Evolutionary conservation across 2,329 filamentous ascomycete species (phyloP).

Genomic region (Trichoderma pleuroti): DNA sequence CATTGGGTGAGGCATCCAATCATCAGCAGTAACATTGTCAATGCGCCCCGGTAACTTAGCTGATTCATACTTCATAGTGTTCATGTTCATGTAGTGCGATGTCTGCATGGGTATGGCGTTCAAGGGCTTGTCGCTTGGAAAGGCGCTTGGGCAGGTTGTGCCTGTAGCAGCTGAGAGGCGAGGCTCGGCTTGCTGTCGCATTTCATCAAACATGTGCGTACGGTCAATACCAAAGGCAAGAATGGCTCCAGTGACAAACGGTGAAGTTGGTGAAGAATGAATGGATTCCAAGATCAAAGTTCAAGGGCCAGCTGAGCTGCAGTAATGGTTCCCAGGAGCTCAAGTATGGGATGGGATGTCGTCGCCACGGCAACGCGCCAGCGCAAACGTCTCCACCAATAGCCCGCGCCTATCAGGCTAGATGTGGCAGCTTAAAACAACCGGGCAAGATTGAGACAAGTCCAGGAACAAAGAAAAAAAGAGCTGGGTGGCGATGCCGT

Average conservation of each 20-base stretch:
- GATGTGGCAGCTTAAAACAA: not conserved
- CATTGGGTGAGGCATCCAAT: slow-evolving; percentile 38
- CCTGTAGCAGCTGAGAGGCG: slow-evolving; percentile 47
- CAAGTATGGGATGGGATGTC: slow-evolving; percentile 26
- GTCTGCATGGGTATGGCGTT: slow-evolving; percentile 52
- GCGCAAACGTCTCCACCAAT: slow-evolving; percentile 10
- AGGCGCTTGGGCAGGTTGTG: slow-evolving; percentile 50
- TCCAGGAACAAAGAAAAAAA: slow-evolving; percentile 15
- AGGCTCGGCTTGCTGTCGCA: slow-evolving; percentile 55
- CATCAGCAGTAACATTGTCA: slow-evolving; percentile 33
- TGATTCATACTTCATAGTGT: slow-evolving; percentile 45
- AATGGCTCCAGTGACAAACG: slow-evolving; percentile 7
- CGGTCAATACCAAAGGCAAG: slow-evolving; percentile 14
- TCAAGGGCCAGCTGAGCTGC: slow-evolving; percentile 26
- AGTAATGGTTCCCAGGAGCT: slow-evolving; percentile 26
- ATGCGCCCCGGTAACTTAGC: slow-evolving; percentile 37
- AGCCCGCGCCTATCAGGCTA: slow-evolving; percentile 4
- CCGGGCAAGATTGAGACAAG: slow-evolving; percentile 1
- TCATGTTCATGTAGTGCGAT: slow-evolving; percentile 55
- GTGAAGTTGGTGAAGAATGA: slow-evolving; percentile 19
- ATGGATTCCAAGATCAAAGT: slow-evolving; percentile 26
- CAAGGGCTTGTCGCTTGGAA: slow-evolving; percentile 46
- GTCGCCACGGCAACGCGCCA: slow-evolving; percentile 34
- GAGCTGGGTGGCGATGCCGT: not conserved
- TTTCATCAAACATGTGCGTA: slow-evolving; percentile 51